These are phyloP conservation scores for Calonectria pteridis DNA, from an alignment of 2,329 filamentous ascomycete genomes.

Conservation along the genomic window DNA sequence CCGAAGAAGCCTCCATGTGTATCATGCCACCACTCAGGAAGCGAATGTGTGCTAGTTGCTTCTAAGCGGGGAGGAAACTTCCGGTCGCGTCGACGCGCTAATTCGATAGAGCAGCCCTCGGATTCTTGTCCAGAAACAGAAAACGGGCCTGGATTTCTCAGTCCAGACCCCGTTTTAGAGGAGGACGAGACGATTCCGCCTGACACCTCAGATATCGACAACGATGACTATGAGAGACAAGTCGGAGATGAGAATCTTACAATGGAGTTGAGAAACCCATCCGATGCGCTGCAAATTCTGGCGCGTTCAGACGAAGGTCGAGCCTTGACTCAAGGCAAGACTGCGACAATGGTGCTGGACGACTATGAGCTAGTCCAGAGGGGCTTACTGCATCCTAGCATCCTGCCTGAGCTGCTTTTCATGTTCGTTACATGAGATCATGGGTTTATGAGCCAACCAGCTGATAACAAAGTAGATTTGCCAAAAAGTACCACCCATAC, in stretches of 20 bases:
- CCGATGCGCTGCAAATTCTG: conserved; percentile 31
- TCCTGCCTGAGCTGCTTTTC: background rate
- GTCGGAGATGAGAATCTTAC: conserved; percentile 1
- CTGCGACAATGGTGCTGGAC: background rate
- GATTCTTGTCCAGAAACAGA: background rate
- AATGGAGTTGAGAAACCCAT: conserved; percentile 30
- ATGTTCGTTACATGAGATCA: background rate
- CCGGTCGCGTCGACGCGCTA: background rate
- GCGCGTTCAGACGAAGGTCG: conserved; percentile 9
- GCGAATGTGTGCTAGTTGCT: background rate
- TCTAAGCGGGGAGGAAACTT: background rate
- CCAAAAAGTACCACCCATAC: conserved; percentile 1
- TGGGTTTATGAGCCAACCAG: background rate
- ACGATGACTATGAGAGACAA: background rate
- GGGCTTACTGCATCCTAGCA: background rate
- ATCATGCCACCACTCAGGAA: conserved; percentile 6
- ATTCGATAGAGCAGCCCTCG: too few relatives aligned
- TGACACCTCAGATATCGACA: background rate
- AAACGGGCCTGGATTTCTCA: too few relatives aligned
- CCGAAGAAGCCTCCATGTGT: background rate
- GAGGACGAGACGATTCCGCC: background rate
- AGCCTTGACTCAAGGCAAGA: background rate
- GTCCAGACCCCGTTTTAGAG: background rate
- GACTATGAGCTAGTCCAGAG: conserved; percentile 7
- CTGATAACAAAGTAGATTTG: background rate